These are phyloP conservation scores for Picea sitchensis DNA, from an alignment of 75 land plant genomes.

Conservation along the genomic window DNA sequence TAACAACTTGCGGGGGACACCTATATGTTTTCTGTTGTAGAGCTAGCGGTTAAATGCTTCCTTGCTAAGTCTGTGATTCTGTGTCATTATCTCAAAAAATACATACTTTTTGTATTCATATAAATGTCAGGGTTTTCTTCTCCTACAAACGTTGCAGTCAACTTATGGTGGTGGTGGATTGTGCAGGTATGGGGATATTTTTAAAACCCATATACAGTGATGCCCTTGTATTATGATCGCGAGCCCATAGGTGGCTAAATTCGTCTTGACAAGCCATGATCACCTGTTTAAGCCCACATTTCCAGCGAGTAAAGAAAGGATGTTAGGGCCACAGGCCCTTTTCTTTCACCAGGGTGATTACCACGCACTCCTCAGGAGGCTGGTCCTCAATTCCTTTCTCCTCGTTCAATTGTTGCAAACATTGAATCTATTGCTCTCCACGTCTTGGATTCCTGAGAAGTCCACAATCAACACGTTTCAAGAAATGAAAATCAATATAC, in stretches of 20 bases:
- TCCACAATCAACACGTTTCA: constrained; percentile 62
- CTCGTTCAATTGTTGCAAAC: constrained; percentile 44
- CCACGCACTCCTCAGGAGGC: constrained; percentile 52
- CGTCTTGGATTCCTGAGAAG: constrained; percentile 47
- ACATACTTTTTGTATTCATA: too few species aligned
- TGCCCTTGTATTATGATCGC: constrained; percentile 85
- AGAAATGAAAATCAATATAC: constrained; percentile 52
- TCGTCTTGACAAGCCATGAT: constrained; percentile 57
- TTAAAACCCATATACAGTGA: constrained; percentile 86
- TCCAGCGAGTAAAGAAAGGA: constrained; percentile 85
- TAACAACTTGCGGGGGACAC: too few species aligned
- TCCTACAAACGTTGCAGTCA: too few species aligned
- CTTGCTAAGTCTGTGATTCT: too few species aligned
- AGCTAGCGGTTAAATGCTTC: too few species aligned
- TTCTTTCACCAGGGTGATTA: constrained; percentile 89
- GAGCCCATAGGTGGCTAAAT: constrained; percentile 74
- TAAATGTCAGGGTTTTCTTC: too few species aligned
- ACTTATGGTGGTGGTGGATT: too few species aligned
- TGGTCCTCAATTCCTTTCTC: constrained; percentile 65
- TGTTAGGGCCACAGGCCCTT: constrained; percentile 74
- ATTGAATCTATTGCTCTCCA: constrained; percentile 49
- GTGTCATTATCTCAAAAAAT: too few species aligned
- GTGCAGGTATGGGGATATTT: background rate
- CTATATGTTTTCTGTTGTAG: too few species aligned
- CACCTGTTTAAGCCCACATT: constrained; percentile 89